Conservation (phyloP, 305 asterid species). For the Solanum hybrid region DNA sequence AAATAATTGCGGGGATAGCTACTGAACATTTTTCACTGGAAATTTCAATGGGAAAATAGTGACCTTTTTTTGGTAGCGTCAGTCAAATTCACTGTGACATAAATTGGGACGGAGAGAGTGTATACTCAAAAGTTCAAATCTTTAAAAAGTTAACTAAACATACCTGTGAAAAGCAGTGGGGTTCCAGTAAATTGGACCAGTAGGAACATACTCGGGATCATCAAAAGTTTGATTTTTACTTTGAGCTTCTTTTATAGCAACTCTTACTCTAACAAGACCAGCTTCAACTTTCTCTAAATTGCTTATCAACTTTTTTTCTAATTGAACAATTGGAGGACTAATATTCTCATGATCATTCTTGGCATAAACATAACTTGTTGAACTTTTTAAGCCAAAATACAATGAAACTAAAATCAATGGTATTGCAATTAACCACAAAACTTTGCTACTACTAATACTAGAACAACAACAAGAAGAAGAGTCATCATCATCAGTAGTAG, state of each 20-base stretch:
- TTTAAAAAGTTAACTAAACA: background rate
- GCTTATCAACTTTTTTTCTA: slow-evolving; percentile 1
- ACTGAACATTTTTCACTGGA: background rate
- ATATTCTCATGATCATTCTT: background rate
- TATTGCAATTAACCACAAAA: background rate
- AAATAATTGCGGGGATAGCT: background rate
- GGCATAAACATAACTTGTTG: background rate
- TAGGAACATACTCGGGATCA: slow-evolving; percentile 42
- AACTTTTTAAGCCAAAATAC: background rate
- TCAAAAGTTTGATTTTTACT: slow-evolving; percentile 22
- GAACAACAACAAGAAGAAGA: background rate
- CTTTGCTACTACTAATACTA: background rate
- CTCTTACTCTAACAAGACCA: slow-evolving; percentile 31
- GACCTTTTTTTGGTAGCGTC: background rate
- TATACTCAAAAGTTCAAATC: background rate
- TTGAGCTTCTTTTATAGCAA: slow-evolving; percentile 21
- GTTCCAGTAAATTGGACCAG: slow-evolving; percentile 31
- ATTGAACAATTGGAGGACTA: background rate
- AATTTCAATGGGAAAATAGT: background rate
- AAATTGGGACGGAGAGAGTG: background rate
- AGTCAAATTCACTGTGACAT: background rate
- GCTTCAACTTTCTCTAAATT: slow-evolving; percentile 38
- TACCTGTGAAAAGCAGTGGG: slow-evolving; percentile 33
- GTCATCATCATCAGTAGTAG: background rate
- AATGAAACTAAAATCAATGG: background rate